A percentile compares a stretch with the other conserved stretches of the same genome.
Conservation (phyloP, 2,329 filamentous ascomycete species). For the Claviceps africana region DNA sequence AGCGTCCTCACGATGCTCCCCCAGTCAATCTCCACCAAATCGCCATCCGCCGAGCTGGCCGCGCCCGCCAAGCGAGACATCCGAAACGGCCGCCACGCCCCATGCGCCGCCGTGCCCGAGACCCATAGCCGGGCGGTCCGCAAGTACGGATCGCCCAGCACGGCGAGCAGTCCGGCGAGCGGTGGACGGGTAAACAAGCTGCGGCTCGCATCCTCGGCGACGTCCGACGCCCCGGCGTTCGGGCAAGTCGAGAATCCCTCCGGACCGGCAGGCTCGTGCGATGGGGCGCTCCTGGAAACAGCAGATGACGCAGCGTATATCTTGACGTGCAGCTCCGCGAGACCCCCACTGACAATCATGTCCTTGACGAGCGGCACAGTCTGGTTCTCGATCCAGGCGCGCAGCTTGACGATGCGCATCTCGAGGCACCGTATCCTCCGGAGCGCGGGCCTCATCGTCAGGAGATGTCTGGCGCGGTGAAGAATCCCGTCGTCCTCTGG, state of each 20-base stretch:
- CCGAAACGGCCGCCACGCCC: slow-evolving; percentile 3
- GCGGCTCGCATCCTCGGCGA: not conserved
- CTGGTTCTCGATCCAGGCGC: slow-evolving; percentile 17
- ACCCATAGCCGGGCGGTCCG: slow-evolving; percentile 25
- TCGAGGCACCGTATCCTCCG: slow-evolving; percentile 15
- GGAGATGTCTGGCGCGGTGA: slow-evolving; percentile 6
- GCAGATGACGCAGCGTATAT: not conserved
- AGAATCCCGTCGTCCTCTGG: slow-evolving; percentile 7
- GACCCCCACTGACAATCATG: slow-evolving; percentile 18
- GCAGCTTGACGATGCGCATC: slow-evolving; percentile 16
- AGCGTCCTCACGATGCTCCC: not conserved
- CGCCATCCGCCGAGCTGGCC: not conserved
- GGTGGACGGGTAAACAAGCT: slow-evolving; percentile 15
- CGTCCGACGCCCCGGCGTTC: not conserved
- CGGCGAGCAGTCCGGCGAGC: slow-evolving; percentile 22
- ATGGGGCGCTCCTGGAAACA: not conserved
- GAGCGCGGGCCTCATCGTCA: slow-evolving; percentile 13
- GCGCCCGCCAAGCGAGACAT: slow-evolving; percentile 8
- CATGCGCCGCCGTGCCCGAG: slow-evolving; percentile 18
- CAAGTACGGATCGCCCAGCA: slow-evolving; percentile 32
- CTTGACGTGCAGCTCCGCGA: slow-evolving; percentile 12
- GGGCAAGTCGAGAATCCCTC: not conserved
- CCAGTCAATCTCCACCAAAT: slow-evolving; percentile 2
- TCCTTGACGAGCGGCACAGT: slow-evolving; percentile 18
- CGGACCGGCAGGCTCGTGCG: not conserved